These are phyloP conservation scores for Cronartium quercuum DNA, from an alignment of 1,284 basidiomycete species.

Conservation along the genomic window DNA sequence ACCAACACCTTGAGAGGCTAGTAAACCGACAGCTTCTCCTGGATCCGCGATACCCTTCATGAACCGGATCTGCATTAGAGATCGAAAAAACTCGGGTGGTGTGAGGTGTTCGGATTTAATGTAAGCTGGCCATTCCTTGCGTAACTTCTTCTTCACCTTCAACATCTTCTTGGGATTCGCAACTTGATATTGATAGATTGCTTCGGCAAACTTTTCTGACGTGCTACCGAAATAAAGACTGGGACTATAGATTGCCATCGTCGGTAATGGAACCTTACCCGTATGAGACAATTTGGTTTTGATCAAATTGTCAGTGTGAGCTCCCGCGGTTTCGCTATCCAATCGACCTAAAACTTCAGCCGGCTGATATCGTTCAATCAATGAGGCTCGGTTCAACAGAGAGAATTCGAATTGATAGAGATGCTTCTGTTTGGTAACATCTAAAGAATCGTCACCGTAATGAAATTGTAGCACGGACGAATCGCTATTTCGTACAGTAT, in stretches of 20 bases:
- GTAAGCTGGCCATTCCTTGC: slow-evolving; percentile 46
- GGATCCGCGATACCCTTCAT: slow-evolving; percentile 90
- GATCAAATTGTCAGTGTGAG: slow-evolving; percentile 83
- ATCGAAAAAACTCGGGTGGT: slow-evolving; percentile 60
- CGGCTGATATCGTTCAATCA: slow-evolving; percentile 69
- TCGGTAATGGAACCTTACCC: slow-evolving; percentile 63
- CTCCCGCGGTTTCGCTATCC: slow-evolving; percentile 62
- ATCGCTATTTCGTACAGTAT: slow-evolving; percentile 94
- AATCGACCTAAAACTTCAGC: slow-evolving; percentile 59
- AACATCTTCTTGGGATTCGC: slow-evolving; percentile 71
- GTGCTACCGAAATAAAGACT: slow-evolving; percentile 78
- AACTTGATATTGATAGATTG: slow-evolving; percentile 73
- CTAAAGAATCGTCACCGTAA: slow-evolving; percentile 93
- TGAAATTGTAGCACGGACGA: slow-evolving; percentile 89
- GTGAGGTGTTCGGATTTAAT: slow-evolving; percentile 56
- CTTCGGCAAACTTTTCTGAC: slow-evolving; percentile 82
- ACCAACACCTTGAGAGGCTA: slow-evolving; percentile 97
- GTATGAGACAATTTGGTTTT: slow-evolving; percentile 61
- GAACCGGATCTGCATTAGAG: slow-evolving; percentile 82
- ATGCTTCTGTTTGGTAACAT: slow-evolving; percentile 72
- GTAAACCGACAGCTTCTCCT: slow-evolving; percentile 91
- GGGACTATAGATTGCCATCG: slow-evolving; percentile 71
- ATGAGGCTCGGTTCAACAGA: slow-evolving; percentile 74
- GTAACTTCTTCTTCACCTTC: slow-evolving; percentile 56
- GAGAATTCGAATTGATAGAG: slow-evolving; percentile 84